Conservation (phyloP, 768 basidiomycete genomes). For the Trametopsis cervina region DNA sequence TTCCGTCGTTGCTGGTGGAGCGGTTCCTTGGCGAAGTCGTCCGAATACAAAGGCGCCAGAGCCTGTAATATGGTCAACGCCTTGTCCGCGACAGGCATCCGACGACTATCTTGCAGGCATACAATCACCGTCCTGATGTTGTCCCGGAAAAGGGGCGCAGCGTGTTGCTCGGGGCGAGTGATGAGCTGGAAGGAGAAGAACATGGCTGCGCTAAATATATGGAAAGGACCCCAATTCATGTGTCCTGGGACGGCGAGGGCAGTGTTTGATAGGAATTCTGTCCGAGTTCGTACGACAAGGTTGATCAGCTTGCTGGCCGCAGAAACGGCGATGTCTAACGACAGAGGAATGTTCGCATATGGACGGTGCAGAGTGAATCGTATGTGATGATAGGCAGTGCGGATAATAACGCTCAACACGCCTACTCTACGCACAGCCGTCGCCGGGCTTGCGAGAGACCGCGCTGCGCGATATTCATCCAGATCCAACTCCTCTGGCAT, state of each 20-base stretch:
- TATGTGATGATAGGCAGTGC: constrained; percentile 73
- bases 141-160: constrained; percentile 67
- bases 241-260: constrained; percentile 68
- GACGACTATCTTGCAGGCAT: constrained; percentile 59
- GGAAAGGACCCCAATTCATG: constrained; percentile 79
- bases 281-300: constrained; percentile 68
- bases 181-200: constrained; percentile 90
- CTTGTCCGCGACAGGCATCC: constrained; percentile 66
- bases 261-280: constrained; percentile 61
- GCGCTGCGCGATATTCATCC: constrained; percentile 69
- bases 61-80: constrained; percentile 64
- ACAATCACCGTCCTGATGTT: constrained; percentile 65
- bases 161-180: constrained; percentile 72
- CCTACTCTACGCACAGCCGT: constrained; percentile 57
- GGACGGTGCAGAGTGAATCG: constrained; percentile 82
- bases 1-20: constrained; percentile 50
- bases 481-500: constrained; percentile 68
- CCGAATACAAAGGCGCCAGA: constrained; percentile 66
- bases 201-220: constrained; percentile 82
- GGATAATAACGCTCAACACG: constrained; percentile 77
- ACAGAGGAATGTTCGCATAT: constrained; percentile 42
- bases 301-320: constrained; percentile 76
- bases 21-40: constrained; percentile 47
- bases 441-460: constrained; percentile 59
- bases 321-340: constrained; percentile 66